A percentile compares a stretch with the other conserved stretches of the same genome.
Evolutionary conservation across 495 filamentous ascomycete genomes (phyloP).

Genomic region (Alectoria sarmentosa): DNA sequence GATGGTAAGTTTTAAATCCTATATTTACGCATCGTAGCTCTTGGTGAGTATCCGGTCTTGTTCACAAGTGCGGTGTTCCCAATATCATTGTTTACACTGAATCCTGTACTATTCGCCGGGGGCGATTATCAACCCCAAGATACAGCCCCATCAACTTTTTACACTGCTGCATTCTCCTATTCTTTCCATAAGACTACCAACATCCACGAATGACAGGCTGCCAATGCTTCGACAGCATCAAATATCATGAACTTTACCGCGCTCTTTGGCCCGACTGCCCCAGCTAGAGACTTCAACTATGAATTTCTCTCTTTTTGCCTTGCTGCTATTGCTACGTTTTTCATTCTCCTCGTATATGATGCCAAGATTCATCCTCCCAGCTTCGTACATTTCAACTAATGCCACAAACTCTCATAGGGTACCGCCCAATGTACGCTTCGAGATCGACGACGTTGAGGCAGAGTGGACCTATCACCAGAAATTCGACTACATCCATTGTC

Average conservation of each 20-base stretch:
- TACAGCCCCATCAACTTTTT: not conserved
- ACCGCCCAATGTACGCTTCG: slow-evolving; percentile 58
- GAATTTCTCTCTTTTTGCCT: not conserved
- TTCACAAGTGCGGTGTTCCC: not conserved
- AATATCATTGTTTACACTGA: not conserved
- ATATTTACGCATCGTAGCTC: not conserved
- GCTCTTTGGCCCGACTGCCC: not conserved
- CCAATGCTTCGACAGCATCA: not conserved
- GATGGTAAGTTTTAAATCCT: slow-evolving; percentile 33
- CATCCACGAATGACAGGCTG: not conserved
- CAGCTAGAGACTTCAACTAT: not conserved
- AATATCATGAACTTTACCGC: not conserved
- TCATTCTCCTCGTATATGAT: slow-evolving; percentile 25
- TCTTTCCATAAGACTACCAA: not conserved
- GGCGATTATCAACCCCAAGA: not conserved
- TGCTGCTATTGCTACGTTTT: not conserved
- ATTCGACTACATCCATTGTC: slow-evolving; percentile 58
- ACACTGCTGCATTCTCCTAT: not conserved
- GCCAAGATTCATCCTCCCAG: slow-evolving; percentile 27
- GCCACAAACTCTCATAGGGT: slow-evolving; percentile 31
- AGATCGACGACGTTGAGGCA: slow-evolving; percentile 55
- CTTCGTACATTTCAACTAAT: slow-evolving; percentile 2
- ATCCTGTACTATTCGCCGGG: not conserved
- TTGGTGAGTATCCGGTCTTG: not conserved
- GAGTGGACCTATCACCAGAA: slow-evolving; percentile 46